phyloP scores from a whole-genome alignment of 2,329 filamentous ascomycete species.

The Exophiala spinifera region DNA sequence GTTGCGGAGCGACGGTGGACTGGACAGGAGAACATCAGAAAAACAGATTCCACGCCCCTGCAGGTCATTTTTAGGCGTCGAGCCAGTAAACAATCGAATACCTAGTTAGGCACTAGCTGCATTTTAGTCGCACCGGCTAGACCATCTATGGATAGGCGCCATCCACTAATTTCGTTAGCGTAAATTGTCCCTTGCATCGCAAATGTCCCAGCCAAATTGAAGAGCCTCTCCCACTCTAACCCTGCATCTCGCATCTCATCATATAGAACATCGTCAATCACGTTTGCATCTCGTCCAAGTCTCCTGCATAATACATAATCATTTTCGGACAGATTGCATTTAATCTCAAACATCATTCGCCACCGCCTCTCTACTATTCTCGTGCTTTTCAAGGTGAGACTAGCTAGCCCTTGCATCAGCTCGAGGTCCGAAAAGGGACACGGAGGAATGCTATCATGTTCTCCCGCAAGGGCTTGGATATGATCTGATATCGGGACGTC shows the following conservation, averaged over 20 bases:
- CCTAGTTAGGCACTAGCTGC: background rate
- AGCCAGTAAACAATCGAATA: background rate
- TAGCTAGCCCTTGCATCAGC: background rate
- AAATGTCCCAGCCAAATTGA: background rate
- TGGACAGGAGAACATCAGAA: no score
- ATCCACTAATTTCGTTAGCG: background rate
- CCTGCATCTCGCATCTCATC: background rate
- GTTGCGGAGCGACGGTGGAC: constrained; percentile 3
- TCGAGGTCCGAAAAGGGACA: no score
- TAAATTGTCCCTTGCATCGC: background rate
- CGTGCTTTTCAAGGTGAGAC: background rate
- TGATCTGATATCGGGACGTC: background rate
- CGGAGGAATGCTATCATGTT: no score
- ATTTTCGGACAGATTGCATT: background rate
- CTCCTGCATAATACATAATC: background rate
- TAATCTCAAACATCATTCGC: background rate
- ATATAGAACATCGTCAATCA: background rate
- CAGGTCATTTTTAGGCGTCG: background rate
- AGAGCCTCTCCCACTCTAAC: background rate
- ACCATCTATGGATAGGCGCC: no score
- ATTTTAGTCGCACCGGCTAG: background rate
- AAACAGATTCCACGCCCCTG: background rate
- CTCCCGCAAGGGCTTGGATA: no score
- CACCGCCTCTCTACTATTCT: background rate
- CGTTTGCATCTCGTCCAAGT: background rate